phyloP scores from a whole-genome alignment of 1,284 basidiomycete species.

The Termitomyces sp. region DNA sequence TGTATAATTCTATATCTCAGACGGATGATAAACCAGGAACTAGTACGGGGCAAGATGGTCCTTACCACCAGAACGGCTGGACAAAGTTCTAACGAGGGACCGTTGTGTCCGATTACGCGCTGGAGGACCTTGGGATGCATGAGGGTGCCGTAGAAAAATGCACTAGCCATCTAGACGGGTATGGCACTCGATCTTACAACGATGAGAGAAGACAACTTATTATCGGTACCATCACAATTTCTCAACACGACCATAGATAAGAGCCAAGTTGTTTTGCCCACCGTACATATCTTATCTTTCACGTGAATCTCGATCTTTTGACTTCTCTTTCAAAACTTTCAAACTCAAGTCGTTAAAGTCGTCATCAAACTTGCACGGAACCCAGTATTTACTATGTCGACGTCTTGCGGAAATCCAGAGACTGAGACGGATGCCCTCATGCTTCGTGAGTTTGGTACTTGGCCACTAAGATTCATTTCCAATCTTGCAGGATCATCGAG shows the following conservation, averaged over 20 bases:
- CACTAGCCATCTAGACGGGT: conserved; percentile 25
- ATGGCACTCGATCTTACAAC: not conserved
- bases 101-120: conserved; percentile 58
- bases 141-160: conserved; percentile 87
- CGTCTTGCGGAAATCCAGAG: conserved; percentile 58
- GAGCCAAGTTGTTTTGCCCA: too few species aligned
- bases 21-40: not conserved
- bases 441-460: conserved; percentile 45
- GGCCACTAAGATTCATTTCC: not conserved
- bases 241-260: not conserved
- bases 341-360: too few species aligned
- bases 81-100: conserved; percentile 49
- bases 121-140: conserved; percentile 68
- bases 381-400: conserved; percentile 20
- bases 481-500: conserved; percentile 30
- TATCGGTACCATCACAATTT: not conserved
- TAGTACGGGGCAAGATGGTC: not conserved
- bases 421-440: conserved; percentile 55
- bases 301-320: too few species aligned
- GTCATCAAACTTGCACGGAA: not conserved
- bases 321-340: too few species aligned
- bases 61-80: conserved; percentile 49
- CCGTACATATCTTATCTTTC: not conserved
- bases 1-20: conserved; percentile 56
- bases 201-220: not conserved